Percentiles rank a stretch among this genome's conserved stretches.
These are phyloP conservation scores for Tolypocladium inflatum DNA, from an alignment of 2,329 filamentous ascomycete genomes.

Conservation along the genomic window DNA sequence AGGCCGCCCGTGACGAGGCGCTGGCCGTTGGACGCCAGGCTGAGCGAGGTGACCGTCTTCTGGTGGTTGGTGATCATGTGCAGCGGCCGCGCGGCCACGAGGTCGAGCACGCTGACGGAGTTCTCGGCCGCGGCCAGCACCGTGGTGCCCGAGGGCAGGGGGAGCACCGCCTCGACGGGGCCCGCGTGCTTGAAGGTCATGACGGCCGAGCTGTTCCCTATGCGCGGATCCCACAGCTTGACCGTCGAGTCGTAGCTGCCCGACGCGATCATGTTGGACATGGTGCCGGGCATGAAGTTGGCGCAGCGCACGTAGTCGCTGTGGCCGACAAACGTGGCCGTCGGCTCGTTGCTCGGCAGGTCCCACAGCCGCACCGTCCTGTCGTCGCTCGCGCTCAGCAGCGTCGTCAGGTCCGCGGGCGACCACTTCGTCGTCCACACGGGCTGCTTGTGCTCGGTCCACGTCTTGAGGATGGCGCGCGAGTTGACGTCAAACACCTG, in stretches of 20 bases:
- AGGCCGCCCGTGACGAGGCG: constrained; percentile 81
- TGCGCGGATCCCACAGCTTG: constrained; percentile 83
- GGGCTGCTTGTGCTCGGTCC: constrained; percentile 88
- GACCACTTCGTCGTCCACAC: constrained; percentile 90
- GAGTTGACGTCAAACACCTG: constrained; percentile 91
- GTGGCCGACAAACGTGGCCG: constrained; percentile 75
- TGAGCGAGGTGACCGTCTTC: constrained; percentile 88
- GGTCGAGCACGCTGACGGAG: constrained; percentile 81
- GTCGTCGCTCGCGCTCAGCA: constrained; percentile 89
- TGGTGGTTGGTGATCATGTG: constrained; percentile 89
- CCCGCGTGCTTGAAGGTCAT: constrained; percentile 95
- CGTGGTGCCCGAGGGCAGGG: constrained; percentile 78
- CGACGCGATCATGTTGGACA: constrained; percentile 70
- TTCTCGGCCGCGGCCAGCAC: constrained; percentile 78
- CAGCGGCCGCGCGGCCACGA: constrained; percentile 82
- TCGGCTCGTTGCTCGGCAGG: constrained; percentile 68
- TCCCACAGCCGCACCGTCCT: constrained; percentile 92
- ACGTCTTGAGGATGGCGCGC: constrained; percentile 87
- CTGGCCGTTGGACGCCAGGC: constrained; percentile 68
- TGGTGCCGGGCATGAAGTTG: constrained; percentile 67
- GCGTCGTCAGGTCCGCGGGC: constrained; percentile 72
- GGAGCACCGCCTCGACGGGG: constrained; percentile 79
- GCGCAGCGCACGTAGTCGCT: constrained; percentile 86
- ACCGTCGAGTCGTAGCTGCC: constrained; percentile 95
- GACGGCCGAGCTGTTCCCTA: constrained; percentile 53